Evolutionary conservation across 176 grass and related monocot genomes (phyloP).

Genomic region (Triticum dicoccoides): DNA sequence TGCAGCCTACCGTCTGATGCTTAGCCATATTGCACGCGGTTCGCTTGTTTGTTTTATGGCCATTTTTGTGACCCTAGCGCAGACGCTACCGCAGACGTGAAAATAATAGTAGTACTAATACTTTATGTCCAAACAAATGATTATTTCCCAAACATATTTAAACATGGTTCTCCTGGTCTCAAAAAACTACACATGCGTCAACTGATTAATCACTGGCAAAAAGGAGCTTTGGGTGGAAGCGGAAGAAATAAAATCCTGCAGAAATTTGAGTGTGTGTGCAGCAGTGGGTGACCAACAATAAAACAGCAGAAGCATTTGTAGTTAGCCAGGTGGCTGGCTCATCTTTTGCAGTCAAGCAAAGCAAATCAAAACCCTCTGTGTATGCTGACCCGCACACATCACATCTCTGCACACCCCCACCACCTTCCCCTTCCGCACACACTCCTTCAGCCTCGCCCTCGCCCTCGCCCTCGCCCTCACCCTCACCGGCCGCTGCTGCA

Average conservation of each 20-base stretch:
- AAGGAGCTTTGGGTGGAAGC: not conserved
- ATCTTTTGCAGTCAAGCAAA: not conserved
- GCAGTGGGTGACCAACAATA: not conserved
- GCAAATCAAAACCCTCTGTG: slow-evolving; percentile 11
- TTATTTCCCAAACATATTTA: not conserved
- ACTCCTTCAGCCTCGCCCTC: not conserved
- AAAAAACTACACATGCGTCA: too few relatives aligned
- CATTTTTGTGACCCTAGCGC: not conserved
- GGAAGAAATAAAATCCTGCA: not conserved
- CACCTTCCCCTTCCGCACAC: not conserved
- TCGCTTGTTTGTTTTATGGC: not conserved
- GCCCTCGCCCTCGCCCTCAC: not conserved
- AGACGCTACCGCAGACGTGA: not conserved
- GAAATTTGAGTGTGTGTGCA: not conserved
- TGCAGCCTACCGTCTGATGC: not conserved
- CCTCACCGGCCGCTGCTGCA: not conserved
- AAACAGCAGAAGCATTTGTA: not conserved
- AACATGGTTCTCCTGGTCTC: too few relatives aligned
- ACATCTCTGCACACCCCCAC: not conserved
- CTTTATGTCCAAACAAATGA: not conserved
- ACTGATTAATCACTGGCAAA: not conserved
- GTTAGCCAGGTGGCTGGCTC: not conserved
- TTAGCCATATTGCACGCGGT: slow-evolving; percentile 10
- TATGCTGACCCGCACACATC: not conserved
- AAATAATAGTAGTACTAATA: not conserved